phyloP scores from a whole-genome alignment of 129 eudicot species.

The Chrysanthemum makinoi region DNA sequence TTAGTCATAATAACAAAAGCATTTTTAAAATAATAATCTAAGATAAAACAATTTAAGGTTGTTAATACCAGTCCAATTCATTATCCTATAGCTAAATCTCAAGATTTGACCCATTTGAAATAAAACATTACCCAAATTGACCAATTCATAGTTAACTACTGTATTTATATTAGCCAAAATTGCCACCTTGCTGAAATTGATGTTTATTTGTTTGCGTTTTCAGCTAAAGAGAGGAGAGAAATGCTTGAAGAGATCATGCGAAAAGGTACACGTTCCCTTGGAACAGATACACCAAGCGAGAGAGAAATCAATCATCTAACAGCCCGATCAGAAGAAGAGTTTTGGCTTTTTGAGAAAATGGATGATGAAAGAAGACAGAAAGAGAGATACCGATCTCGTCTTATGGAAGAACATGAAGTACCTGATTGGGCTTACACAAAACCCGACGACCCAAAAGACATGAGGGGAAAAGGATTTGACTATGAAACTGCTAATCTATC shows the following conservation, averaged over 20 bases:
- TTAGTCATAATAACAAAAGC: too few species aligned
- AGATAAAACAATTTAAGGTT: background rate
- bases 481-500: constrained; percentile 55
- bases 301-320: constrained; percentile 43
- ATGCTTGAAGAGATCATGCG: constrained; percentile 93
- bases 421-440: constrained; percentile 85
- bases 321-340: constrained; percentile 16
- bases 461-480: constrained; percentile 76
- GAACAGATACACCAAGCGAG: constrained; percentile 90
- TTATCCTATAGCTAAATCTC: background rate
- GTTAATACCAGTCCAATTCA: background rate
- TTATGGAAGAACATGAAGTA: constrained; percentile 94
- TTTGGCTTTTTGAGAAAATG: constrained; percentile 89
- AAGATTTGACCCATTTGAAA: background rate
- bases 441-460: constrained; percentile 54
- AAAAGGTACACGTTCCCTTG: constrained; percentile 75
- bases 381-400: constrained; percentile 87
- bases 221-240: constrained; percentile 80
- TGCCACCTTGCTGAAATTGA: background rate
- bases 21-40: background rate
- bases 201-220: constrained; percentile 3
- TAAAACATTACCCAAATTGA: background rate
- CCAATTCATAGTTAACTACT: background rate
- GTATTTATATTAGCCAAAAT: background rate
- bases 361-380: constrained; percentile 83